Base-by-base conservation (phyloP, 2,329 filamentous ascomycete species). In the Fusarium virguliforme region DNA sequence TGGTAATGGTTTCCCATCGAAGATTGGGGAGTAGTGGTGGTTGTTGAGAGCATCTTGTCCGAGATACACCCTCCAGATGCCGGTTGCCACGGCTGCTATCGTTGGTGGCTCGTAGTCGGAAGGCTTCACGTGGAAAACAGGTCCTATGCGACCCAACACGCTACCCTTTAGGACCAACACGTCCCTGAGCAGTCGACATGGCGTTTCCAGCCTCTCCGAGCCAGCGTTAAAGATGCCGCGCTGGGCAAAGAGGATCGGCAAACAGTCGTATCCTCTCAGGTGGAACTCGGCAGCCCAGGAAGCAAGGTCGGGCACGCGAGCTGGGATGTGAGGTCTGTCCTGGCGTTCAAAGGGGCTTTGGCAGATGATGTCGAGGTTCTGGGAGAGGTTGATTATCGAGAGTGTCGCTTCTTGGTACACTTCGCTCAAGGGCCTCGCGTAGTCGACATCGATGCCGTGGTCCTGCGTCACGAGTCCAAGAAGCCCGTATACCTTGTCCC, bases 251-350 rank as follows among this genome's bases (percentile, higher is more conserved):
- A 71, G 34, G 1, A 71, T 15, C 2, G 65, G n/a, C 1, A 34
- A 34, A 2, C 35, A 46, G 1, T 50, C 6, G 1, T 2, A 4
- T 1, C 30, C 30, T 8, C 34, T 54, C 1, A 24, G 22, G 10
- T 63, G 32, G 6, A 68, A 68, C n/a, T 65, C 56, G 1, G 57
- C 37, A 0, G 48, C 40, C 68, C 68, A 71, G n/a, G 68, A 71
- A 6, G 57, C 56, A 2, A 51, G 4, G n/a, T 4, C 2, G 4
- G 41, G 1, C 37, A 58, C 0, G 63, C 37, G 3, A 6, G 4
- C 1, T 8, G 1, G 18, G 18, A 18, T 18, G 18, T 18, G 18
- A 18, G 18, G 18, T 18, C 18, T 18, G 18, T 18, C 18, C 18
- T 18, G 18, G 18, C 32, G 35, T 4, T 71, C 68, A 6, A 68